Conservation (phyloP, 1,284 basidiomycete species). For the Kwoniella shivajii region DNA sequence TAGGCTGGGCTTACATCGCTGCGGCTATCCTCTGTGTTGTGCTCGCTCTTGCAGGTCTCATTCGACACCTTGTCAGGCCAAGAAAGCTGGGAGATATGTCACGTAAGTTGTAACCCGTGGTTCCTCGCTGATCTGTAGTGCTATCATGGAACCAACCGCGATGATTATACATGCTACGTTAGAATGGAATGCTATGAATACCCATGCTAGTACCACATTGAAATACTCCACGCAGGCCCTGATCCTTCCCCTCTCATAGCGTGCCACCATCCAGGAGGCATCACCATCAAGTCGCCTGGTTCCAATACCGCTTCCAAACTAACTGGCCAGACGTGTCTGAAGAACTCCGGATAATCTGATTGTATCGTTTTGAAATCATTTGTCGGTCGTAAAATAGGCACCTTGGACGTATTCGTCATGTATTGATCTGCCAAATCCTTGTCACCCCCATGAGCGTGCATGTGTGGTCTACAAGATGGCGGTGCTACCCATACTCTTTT, state of each 20-base stretch:
- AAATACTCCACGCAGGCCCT: constrained; percentile 51
- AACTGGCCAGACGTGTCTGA: constrained; percentile 63
- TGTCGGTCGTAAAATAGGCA: constrained; percentile 44
- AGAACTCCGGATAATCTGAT: constrained; percentile 57
- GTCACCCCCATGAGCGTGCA: constrained; percentile 58
- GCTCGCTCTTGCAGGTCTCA: constrained; percentile 84
- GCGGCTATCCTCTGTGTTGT: constrained; percentile 84
- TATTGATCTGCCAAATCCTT: constrained; percentile 51
- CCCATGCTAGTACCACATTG: constrained; percentile 52
- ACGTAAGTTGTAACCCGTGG: constrained; percentile 15
- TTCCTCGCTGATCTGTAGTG: constrained; percentile 52
- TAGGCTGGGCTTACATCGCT: constrained; percentile 95
- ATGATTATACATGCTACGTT: too few species aligned
- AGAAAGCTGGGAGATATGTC: constrained; percentile 64
- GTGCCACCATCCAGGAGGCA: constrained; percentile 93
- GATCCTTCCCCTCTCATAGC: constrained; percentile 74
- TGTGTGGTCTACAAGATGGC: constrained; percentile 60
- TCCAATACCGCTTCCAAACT: constrained; percentile 68
- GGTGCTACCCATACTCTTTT: constrained; percentile 95
- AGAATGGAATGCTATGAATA: too few species aligned
- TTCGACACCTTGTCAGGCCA: constrained; percentile 88
- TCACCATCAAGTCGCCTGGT: constrained; percentile 81
- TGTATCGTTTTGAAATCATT: constrained; percentile 9
- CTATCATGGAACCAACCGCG: constrained; percentile 77
- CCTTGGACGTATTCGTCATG: constrained; percentile 56